phyloP scores from a whole-genome alignment of 345 rosid genomes.

The Dovyalis caffra region DNA sequence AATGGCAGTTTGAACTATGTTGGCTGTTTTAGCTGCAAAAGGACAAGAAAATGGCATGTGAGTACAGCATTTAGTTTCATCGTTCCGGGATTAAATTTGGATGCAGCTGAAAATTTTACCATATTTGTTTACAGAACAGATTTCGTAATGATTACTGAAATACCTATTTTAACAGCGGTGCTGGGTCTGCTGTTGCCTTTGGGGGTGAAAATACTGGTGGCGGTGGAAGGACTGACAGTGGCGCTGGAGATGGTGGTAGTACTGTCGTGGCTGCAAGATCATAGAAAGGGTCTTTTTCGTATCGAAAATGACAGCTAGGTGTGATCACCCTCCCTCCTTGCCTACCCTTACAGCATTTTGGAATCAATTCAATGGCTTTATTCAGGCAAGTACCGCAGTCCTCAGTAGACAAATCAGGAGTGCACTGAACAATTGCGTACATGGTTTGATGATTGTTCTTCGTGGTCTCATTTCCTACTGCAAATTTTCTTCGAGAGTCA shows the following conservation, averaged over 20 bases:
- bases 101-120: no score
- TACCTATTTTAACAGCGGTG: neutral
- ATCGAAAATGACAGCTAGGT: conserved; percentile 49
- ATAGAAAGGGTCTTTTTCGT: conserved; percentile 31
- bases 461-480: neutral
- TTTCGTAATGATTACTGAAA: no score
- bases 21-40: neutral
- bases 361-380: conserved; percentile 7
- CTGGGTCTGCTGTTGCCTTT: neutral
- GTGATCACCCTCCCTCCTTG: conserved; percentile 30
- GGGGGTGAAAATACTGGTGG: conserved; percentile 9
- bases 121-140: no score
- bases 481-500: conserved; percentile 18
- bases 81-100: no score
- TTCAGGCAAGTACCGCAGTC: conserved; percentile 23
- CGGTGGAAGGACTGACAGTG: conserved; percentile 5
- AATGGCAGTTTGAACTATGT: neutral
- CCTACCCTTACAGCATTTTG: conserved; percentile 18
- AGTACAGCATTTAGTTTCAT: no score
- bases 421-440: conserved; percentile 41
- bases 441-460: neutral
- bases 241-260: conserved; percentile 6
- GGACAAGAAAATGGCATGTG: neutral
- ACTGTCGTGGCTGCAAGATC: conserved; percentile 11
- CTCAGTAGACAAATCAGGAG: conserved; percentile 30